A percentile compares a stretch with the other conserved stretches of the same genome.
phyloP scores from a whole-genome alignment of 2,329 filamentous ascomycete species.

The Ophiosphaerella korrae region DNA sequence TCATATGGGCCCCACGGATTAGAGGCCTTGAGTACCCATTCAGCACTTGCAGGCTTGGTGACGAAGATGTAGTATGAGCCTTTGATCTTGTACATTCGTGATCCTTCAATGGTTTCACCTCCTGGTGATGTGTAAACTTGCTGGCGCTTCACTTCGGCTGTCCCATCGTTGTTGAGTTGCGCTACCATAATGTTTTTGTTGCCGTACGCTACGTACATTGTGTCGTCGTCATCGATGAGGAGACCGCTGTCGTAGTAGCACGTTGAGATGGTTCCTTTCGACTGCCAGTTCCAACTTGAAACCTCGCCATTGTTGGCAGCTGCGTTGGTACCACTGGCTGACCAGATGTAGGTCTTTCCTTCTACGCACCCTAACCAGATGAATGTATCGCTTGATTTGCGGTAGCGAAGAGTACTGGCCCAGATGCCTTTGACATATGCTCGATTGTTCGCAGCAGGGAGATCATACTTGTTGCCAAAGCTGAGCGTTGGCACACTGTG shows the following conservation, averaged over 20 bases:
- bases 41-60: slow-evolving; percentile 53
- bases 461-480: slow-evolving; percentile 54
- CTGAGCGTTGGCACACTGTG: slow-evolving; percentile 48
- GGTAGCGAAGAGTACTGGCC: slow-evolving; percentile 61
- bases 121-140: slow-evolving; percentile 51
- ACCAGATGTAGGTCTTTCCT: slow-evolving; percentile 60
- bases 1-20: slow-evolving; percentile 61
- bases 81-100: slow-evolving; percentile 63
- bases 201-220: slow-evolving; percentile 64
- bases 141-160: slow-evolving; percentile 52
- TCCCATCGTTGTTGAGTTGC: slow-evolving; percentile 56
- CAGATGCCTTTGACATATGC: slow-evolving; percentile 62
- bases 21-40: slow-evolving; percentile 57
- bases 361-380: slow-evolving; percentile 65
- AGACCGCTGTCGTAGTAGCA: slow-evolving; percentile 66
- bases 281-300: slow-evolving; percentile 48
- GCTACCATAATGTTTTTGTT: slow-evolving; percentile 57
- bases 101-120: slow-evolving; percentile 55
- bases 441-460: slow-evolving; percentile 46
- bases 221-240: slow-evolving; percentile 64
- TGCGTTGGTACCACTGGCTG: slow-evolving; percentile 51
- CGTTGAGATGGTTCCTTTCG: slow-evolving; percentile 43
- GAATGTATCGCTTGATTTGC: slow-evolving; percentile 55
- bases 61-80: slow-evolving; percentile 62
- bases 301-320: slow-evolving; percentile 38